phyloP scores from a whole-genome alignment of 2,329 filamentous ascomycete species.

The Alternaria triticimaculans region DNA sequence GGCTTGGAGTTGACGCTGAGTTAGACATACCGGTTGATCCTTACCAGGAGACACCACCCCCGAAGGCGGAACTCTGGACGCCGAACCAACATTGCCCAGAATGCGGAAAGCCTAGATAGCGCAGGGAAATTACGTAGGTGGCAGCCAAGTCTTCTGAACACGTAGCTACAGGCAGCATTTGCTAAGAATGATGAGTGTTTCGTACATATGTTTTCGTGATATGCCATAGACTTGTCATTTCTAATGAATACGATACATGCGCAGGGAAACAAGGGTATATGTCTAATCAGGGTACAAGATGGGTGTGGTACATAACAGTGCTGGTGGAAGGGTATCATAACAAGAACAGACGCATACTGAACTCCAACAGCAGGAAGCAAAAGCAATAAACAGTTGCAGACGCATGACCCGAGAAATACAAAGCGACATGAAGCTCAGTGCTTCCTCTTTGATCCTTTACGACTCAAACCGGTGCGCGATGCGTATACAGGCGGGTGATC shows the following conservation, averaged over 20 bases:
- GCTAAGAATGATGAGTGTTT: background rate
- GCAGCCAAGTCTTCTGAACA: background rate
- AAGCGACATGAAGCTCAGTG: background rate
- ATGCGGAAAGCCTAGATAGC: background rate
- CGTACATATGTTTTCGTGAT: background rate
- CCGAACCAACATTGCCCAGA: background rate
- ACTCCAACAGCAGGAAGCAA: background rate
- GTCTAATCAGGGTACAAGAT: background rate
- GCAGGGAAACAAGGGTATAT: background rate
- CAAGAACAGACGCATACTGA: background rate
- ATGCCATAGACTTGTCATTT: background rate
- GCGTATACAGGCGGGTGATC: slow-evolving; percentile 2
- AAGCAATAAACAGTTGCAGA: background rate
- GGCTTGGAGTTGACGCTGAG: background rate
- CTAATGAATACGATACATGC: background rate
- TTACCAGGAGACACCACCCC: background rate
- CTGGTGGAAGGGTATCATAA: background rate
- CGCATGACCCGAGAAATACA: background rate
- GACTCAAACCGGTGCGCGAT: slow-evolving; percentile 2
- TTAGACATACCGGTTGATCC: background rate
- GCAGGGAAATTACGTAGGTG: background rate
- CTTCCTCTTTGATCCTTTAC: slow-evolving; percentile 14
- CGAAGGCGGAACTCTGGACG: background rate
- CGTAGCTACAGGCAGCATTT: background rate
- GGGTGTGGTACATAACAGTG: background rate